Conservation (phyloP, 352 stramenopile genomes). For the Globisporangium echinulatum region DNA sequence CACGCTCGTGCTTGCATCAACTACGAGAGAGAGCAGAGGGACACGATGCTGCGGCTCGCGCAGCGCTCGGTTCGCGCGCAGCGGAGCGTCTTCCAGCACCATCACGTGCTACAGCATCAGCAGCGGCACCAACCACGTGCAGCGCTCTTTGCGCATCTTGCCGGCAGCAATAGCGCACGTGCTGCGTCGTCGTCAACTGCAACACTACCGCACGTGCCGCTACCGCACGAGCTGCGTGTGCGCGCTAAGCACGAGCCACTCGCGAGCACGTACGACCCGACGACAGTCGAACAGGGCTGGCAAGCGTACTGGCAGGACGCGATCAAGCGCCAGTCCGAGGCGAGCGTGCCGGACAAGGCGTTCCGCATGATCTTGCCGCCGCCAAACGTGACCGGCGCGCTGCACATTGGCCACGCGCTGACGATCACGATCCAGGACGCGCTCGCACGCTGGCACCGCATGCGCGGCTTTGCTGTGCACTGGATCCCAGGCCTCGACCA, state of each 20-base stretch:
- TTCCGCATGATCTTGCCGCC: slow-evolving; percentile 92
- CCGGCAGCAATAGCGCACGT: background rate
- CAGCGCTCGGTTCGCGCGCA: slow-evolving; percentile 7
- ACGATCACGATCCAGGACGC: slow-evolving; percentile 98
- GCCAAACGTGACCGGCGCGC: slow-evolving; percentile 91
- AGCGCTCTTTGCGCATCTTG: slow-evolving; percentile 8
- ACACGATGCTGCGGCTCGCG: slow-evolving; percentile 8
- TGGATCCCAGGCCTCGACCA: slow-evolving; percentile 98
- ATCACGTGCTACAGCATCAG: background rate
- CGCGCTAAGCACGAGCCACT: slow-evolving; percentile 51
- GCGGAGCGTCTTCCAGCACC: background rate
- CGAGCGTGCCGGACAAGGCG: background rate
- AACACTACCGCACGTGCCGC: slow-evolving; percentile 12
- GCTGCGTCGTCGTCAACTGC: background rate
- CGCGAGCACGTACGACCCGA: slow-evolving; percentile 54
- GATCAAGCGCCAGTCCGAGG: slow-evolving; percentile 20
- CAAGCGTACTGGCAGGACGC: slow-evolving; percentile 63
- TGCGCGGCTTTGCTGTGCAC: slow-evolving; percentile 95
- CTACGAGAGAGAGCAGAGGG: too few species aligned
- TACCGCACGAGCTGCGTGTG: slow-evolving; percentile 38
- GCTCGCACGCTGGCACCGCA: slow-evolving; percentile 96
- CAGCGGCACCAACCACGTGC: slow-evolving; percentile 1
- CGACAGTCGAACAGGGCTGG: slow-evolving; percentile 60
- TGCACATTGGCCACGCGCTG: slow-evolving; percentile 98
- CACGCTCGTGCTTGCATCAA: background rate